These are phyloP conservation scores for Alternaria arborescens DNA, from an alignment of 2,329 filamentous ascomycete genomes.

Conservation along the genomic window DNA sequence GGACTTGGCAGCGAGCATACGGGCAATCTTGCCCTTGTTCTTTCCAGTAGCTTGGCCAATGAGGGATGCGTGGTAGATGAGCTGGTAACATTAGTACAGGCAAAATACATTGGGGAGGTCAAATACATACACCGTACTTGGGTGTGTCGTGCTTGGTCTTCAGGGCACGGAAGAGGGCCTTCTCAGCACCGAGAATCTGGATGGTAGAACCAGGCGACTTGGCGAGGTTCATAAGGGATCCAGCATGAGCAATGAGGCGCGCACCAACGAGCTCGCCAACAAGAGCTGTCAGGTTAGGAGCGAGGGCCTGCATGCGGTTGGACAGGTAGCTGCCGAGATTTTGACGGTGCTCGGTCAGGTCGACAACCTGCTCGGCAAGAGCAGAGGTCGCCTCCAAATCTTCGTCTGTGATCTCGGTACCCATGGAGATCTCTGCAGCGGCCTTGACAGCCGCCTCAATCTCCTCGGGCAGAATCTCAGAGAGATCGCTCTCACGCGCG, in stretches of 20 bases:
- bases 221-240: conserved; percentile 91
- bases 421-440: conserved; percentile 97
- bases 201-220: conserved; percentile 96
- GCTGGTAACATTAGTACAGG: conserved; percentile 53
- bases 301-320: conserved; percentile 94
- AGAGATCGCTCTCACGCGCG: conserved; percentile 77
- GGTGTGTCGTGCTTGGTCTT: conserved; percentile 99
- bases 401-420: conserved; percentile 92
- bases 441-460: conserved; percentile 91
- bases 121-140: conserved; percentile 75
- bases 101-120: conserved; percentile 66
- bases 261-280: conserved; percentile 94
- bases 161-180: conserved; percentile 95
- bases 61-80: conserved; percentile 74
- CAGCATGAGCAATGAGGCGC: conserved; percentile 91
- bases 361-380: conserved; percentile 91
- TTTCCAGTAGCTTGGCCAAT: conserved; percentile 96
- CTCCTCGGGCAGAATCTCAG: conserved; percentile 86
- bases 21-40: conserved; percentile 99
- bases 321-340: conserved; percentile 90
- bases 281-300: conserved; percentile 92
- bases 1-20: conserved; percentile 93
- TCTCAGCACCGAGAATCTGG: conserved; percentile 98
- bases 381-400: conserved; percentile 93
- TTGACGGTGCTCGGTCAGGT: conserved; percentile 81